Percentiles rank a stretch among this genome's conserved stretches.
Evolutionary conservation across 768 basidiomycete genomes (phyloP).

Genomic region (Lactarius evosmus): DNA sequence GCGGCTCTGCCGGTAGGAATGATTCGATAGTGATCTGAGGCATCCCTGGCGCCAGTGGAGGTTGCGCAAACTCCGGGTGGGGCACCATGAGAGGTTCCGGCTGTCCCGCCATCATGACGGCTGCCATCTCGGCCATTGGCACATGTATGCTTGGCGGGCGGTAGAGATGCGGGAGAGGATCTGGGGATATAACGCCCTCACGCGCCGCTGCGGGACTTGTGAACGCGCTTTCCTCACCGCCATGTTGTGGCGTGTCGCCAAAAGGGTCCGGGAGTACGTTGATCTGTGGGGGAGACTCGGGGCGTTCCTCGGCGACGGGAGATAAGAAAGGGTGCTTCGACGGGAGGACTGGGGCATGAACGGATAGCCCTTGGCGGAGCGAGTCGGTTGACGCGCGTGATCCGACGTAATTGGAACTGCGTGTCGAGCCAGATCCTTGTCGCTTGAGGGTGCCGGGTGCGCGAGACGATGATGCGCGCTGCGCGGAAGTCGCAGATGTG

Average conservation of each 20-base stretch:
- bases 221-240: slow-evolving; percentile 27
- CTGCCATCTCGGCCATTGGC: slow-evolving; percentile 25
- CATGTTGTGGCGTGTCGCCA: slow-evolving; percentile 29
- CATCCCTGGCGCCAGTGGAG: background rate
- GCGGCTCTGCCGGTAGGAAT: slow-evolving; percentile 1
- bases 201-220: slow-evolving; percentile 7
- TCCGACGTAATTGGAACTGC: slow-evolving; percentile 25
- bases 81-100: slow-evolving; percentile 11
- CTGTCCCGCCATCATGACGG: slow-evolving; percentile 19
- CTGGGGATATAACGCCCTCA: slow-evolving; percentile 39
- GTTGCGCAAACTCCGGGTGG: background rate
- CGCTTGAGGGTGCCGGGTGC: slow-evolving; percentile 9
- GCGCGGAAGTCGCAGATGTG: slow-evolving; percentile 7
- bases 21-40: slow-evolving; percentile 8
- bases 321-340: slow-evolving; percentile 16
- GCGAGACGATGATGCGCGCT: slow-evolving; percentile 12
- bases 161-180: slow-evolving; percentile 47
- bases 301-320: slow-evolving; percentile 24
- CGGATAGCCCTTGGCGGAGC: slow-evolving; percentile 13
- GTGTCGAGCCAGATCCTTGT: slow-evolving; percentile 23
- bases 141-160: slow-evolving; percentile 35
- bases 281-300: slow-evolving; percentile 1
- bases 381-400: slow-evolving; percentile 22
- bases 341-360: background rate
- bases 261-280: slow-evolving; percentile 20